Conservation (phyloP, 768 basidiomycete species). For the Russula brevipes region DNA sequence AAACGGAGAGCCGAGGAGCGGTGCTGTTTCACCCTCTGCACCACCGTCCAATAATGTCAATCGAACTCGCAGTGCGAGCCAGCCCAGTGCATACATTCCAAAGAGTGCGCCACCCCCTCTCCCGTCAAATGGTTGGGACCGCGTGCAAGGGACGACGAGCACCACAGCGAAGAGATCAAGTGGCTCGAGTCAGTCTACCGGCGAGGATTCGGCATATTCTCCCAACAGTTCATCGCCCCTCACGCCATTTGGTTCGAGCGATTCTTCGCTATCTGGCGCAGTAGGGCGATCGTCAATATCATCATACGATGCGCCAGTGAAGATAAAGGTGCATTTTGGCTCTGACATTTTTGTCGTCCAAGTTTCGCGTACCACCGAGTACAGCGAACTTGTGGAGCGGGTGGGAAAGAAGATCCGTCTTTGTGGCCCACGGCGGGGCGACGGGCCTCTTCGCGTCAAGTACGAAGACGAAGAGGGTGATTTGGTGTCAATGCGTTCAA, state of each 20-base stretch:
- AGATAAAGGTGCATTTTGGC: slow-evolving; percentile 92
- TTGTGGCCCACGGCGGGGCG: slow-evolving; percentile 76
- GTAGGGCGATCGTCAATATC: slow-evolving; percentile 44
- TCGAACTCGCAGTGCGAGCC: slow-evolving; percentile 75
- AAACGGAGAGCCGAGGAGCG: slow-evolving; percentile 8
- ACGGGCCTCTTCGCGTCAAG: slow-evolving; percentile 78
- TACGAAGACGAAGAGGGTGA: slow-evolving; percentile 94
- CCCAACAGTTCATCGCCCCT: slow-evolving; percentile 83
- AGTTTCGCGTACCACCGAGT: slow-evolving; percentile 74
- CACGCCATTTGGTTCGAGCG: slow-evolving; percentile 87
- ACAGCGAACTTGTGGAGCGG: slow-evolving; percentile 78
- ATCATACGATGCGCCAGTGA: slow-evolving; percentile 60
- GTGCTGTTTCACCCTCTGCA: slow-evolving; percentile 21
- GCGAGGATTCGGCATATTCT: slow-evolving; percentile 77
- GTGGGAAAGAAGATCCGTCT: slow-evolving; percentile 91
- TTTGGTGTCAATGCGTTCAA: slow-evolving; percentile 79
- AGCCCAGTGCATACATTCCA: slow-evolving; percentile 65
- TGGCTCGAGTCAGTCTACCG: slow-evolving; percentile 79
- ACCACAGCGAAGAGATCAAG: slow-evolving; percentile 67
- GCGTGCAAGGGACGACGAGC: slow-evolving; percentile 38
- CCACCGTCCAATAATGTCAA: slow-evolving; percentile 31
- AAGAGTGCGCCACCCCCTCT: slow-evolving; percentile 53
- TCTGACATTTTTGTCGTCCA: slow-evolving; percentile 95
- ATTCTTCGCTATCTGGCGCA: slow-evolving; percentile 63
- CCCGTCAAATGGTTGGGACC: slow-evolving; percentile 45